Base-by-base conservation (phyloP, 169 alveolate genomes). In the Cryptosporidium canis region DNA sequence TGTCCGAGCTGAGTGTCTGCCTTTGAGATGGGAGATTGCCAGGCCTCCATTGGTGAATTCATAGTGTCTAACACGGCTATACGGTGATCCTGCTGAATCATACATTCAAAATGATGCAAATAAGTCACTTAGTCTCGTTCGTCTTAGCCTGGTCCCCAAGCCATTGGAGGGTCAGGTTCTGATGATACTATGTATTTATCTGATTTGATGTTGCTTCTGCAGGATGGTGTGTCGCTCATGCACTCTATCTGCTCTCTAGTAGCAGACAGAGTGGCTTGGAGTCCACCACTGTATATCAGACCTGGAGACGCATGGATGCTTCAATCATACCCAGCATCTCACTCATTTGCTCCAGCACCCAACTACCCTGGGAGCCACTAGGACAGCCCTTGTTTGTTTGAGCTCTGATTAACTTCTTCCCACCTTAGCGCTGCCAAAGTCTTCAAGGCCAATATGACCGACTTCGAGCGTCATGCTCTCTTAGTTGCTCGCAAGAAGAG, bases 401-500 rank as follows among this genome's bases (percentile, higher is more conserved):
- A 66, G 3, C 43, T 66, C 18, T 37, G 1, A 18, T 45, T 48
- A 70, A 35, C 53, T 35, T 12, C 11, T 45, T 47, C 21, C 29
- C 53, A 37, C 44, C 61, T 77, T 55, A 77, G 87, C 37, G 72
- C 72, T 55, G 72, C 87, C 53, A 77, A 77, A 61, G 24, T 77
- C 8, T 77, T 77, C 64, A 77, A 84, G 91, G 91, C 91, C 1
- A 67, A 87, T 83, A 94, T 95, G 84, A 95, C 94, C 11, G 98
- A 95, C 93, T 95, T 93, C 66, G 96, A 95, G 43, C 92, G 98
- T 83, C 95, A 95, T 90, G 93, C 95, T 90, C 90, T 94, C 35
- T 87, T 92, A 90, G 92, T 92, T 44, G 95, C 95, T 51, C 87
- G 87, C 61, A 77, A 77, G 65, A 77, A 77, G 63, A 55, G 87